A percentile compares a stretch with the other conserved stretches of the same genome.
Conservation (phyloP, 2,329 filamentous ascomycete species). For the Pseudocercospora cruenta region DNA sequence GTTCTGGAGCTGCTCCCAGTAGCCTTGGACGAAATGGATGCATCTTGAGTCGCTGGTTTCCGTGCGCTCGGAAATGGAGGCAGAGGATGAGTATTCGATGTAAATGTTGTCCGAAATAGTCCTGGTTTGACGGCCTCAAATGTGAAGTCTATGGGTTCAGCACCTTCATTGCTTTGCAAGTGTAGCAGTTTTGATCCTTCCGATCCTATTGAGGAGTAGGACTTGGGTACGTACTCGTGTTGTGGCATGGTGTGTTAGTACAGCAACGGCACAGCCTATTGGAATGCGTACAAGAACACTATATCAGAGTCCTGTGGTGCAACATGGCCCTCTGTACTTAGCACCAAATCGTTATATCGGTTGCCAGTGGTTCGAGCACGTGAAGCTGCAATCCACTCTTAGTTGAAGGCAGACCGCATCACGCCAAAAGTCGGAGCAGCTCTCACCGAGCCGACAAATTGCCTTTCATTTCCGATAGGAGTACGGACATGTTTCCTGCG, state of each 20-base stretch:
- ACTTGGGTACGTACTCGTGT: slow-evolving; percentile 49
- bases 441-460: not conserved
- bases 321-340: not conserved
- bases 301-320: not conserved
- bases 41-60: slow-evolving; percentile 41
- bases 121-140: slow-evolving; percentile 66
- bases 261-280: not conserved
- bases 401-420: not conserved
- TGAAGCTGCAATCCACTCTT: slow-evolving; percentile 2
- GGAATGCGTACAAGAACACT: not conserved
- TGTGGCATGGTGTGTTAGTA: slow-evolving; percentile 47
- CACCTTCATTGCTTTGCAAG: slow-evolving; percentile 48
- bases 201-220: slow-evolving; percentile 41
- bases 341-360: not conserved
- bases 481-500: not conserved
- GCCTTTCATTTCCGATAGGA: not conserved
- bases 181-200: slow-evolving; percentile 39
- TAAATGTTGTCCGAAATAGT: slow-evolving; percentile 70
- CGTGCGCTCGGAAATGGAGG: slow-evolving; percentile 66
- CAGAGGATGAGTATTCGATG: slow-evolving; percentile 62
- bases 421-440: not conserved
- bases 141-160: slow-evolving; percentile 58
- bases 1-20: not conserved
- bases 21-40: not conserved
- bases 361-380: slow-evolving; percentile 3